Base-by-base conservation (phyloP, 2,329 filamentous ascomycete species). In the Neurospora sp. region DNA sequence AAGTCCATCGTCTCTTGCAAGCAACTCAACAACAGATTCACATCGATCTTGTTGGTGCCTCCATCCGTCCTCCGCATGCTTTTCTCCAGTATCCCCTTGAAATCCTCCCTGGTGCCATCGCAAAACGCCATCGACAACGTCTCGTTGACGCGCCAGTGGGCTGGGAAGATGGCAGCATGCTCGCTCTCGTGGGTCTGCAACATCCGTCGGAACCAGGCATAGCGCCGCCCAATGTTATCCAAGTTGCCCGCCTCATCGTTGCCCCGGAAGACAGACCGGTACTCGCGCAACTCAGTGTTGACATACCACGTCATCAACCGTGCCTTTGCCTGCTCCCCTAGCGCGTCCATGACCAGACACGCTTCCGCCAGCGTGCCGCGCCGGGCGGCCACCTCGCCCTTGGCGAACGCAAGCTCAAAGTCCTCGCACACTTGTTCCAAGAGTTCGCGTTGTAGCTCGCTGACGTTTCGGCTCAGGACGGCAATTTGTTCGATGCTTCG, bases 371-470 rank as follows among this genome's bases (percentile, higher is more conserved):
- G 85, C 78, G 90, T 89, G 15, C 84, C 86, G 74, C 88, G 89
- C 74, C 89, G 89, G 70, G 88, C 83, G 3, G 84, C 83, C 15
- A 97, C 89, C 80, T 98, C 95, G 28, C 89, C 90, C 80, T 95
- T 97, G 23, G 94, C 91, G 80, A 98, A 99, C 0, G 92, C 91
- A 70, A 97, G 87, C 83, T 99, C 96, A 78, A 99, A 99, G 80
- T 99, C 96, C 81, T 98, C 96, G 79, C 96, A 99, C n/a, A 99
- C 91, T 81, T 99, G 96, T 82, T 99, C 96, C 70, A 97, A 83
- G 70, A 99, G 82, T 79, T 97, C 94, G 71, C 94, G 85, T 82
- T 99, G 96, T 73, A 99, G 85, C 76, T 98, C 96, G 6, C 93
- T 91, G 41, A 99, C 96, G 76, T 96, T 97, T 68, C 93, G 89